A percentile compares a stretch with the other conserved stretches of the same genome.
phyloP scores from a whole-genome alignment of 768 basidiomycete species.

The Termitomyces sp. region DNA sequence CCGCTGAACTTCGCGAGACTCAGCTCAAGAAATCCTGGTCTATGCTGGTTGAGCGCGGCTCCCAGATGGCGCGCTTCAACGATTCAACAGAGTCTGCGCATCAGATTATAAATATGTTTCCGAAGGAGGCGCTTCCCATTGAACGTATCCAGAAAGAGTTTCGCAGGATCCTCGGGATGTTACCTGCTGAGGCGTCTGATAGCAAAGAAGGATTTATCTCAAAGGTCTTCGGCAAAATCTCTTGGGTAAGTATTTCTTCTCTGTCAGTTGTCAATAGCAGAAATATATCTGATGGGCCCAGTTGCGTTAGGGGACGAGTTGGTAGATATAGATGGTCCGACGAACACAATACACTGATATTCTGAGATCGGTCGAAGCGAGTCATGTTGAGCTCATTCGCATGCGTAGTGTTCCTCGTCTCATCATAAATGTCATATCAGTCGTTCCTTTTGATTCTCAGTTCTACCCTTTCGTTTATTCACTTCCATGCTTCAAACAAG shows the following conservation, averaged over 20 bases:
- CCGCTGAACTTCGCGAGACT: conserved; percentile 10
- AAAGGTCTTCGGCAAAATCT: conserved; percentile 7
- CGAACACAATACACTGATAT: neutral
- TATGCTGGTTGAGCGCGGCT: conserved; percentile 7
- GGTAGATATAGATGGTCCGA: neutral
- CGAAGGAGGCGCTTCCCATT: conserved; percentile 4
- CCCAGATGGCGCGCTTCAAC: conserved; percentile 9
- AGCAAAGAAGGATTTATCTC: conserved; percentile 12
- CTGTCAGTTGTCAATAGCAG: neutral
- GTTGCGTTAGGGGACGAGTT: neutral
- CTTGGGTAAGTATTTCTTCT: neutral
- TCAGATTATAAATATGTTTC: conserved; percentile 9
- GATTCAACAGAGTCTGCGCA: conserved; percentile 9
- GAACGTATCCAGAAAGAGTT: conserved; percentile 12
- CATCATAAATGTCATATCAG: neutral
- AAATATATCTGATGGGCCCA: neutral
- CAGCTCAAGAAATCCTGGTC: conserved; percentile 11
- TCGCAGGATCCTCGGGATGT: conserved; percentile 4
- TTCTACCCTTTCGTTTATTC: neutral
- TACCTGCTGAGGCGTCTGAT: conserved; percentile 2
- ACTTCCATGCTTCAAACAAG: neutral
- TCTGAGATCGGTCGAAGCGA: neutral
- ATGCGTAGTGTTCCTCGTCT: neutral
- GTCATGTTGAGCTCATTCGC: too few species aligned
- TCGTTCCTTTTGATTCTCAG: neutral